A percentile compares a stretch with the other conserved stretches of the same genome.
Evolutionary conservation across 352 stramenopile genomes (phyloP).

Genomic region (Phytophthora hybrid): DNA sequence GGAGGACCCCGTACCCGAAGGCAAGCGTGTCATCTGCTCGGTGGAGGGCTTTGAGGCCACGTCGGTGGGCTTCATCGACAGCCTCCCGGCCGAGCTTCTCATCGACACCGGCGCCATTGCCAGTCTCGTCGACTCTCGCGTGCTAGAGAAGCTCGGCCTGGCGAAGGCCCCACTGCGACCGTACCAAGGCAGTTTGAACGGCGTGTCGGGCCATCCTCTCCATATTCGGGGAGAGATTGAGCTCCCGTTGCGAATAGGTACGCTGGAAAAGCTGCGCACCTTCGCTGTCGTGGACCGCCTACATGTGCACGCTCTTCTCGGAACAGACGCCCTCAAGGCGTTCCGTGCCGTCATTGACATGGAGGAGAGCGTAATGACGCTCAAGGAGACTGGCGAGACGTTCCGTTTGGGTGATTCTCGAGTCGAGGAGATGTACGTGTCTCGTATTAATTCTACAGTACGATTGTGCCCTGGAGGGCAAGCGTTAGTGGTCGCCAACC

Average conservation of each 20-base stretch:
- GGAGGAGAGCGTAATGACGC: neutral
- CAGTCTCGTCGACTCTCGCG: no score
- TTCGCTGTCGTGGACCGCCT: neutral
- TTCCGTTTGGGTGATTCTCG: neutral
- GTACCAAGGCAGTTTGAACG: no score
- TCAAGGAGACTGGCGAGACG: neutral
- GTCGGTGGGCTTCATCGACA: no score
- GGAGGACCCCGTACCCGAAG: no score
- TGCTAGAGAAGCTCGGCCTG: no score
- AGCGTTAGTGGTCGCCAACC: neutral
- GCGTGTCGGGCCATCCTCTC: neutral
- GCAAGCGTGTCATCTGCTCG: no score
- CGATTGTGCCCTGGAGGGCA: neutral
- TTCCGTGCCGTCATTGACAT: neutral
- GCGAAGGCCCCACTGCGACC: no score
- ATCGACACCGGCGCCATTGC: no score
- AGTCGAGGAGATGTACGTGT: neutral
- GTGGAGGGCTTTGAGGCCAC: no score
- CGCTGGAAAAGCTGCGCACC: neutral
- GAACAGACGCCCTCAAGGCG: neutral
- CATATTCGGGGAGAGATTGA: neutral
- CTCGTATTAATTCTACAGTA: neutral
- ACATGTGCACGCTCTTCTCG: neutral
- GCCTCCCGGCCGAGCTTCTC: no score
- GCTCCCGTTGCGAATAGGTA: neutral